phyloP scores from a whole-genome alignment of 345 rosid genomes.

The Zanthoxylum bungeanum region DNA sequence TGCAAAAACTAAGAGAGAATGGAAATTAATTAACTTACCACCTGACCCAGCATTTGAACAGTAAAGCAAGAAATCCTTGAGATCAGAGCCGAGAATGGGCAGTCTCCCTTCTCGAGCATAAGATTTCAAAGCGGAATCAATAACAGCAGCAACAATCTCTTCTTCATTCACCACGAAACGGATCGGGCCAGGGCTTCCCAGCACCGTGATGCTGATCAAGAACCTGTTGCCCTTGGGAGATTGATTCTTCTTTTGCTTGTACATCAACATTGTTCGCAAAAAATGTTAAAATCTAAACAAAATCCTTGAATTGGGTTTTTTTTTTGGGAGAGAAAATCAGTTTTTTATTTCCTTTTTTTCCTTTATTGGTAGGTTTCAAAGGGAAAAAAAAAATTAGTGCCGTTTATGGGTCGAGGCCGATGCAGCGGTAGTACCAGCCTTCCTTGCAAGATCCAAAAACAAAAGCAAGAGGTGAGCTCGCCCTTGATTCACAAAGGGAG shows the following conservation, averaged over 20 bases:
- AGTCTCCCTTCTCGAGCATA: conserved; percentile 98
- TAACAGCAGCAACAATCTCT: conserved; percentile 71
- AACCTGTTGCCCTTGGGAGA: conserved; percentile 62
- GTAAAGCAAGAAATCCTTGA: conserved; percentile 75
- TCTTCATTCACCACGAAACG: conserved; percentile 82
- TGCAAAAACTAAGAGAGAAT: neutral
- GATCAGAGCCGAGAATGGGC: conserved; percentile 84
- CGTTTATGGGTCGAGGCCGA: conserved; percentile 85
- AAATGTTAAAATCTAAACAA: conserved; percentile 12
- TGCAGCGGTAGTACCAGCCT: conserved; percentile 99
- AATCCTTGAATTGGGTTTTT: neutral
- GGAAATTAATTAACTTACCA: conserved; percentile 32
- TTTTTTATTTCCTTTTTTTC: neutral
- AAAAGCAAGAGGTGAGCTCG: conserved; percentile 69
- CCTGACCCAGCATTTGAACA: conserved; percentile 62
- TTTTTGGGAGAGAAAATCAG: neutral
- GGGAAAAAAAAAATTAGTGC: neutral
- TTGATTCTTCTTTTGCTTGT: conserved; percentile 82
- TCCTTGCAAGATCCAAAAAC: conserved; percentile 98
- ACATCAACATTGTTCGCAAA: conserved; percentile 56
- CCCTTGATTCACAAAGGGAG: conserved; percentile 81
- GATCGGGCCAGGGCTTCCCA: conserved; percentile 97
- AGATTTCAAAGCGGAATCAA: conserved; percentile 71
- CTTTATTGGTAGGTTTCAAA: neutral
- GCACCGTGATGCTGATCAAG: conserved; percentile 70